phyloP scores from a whole-genome alignment of 192 early-diverging fungal genomes.

The Backusella circina region DNA sequence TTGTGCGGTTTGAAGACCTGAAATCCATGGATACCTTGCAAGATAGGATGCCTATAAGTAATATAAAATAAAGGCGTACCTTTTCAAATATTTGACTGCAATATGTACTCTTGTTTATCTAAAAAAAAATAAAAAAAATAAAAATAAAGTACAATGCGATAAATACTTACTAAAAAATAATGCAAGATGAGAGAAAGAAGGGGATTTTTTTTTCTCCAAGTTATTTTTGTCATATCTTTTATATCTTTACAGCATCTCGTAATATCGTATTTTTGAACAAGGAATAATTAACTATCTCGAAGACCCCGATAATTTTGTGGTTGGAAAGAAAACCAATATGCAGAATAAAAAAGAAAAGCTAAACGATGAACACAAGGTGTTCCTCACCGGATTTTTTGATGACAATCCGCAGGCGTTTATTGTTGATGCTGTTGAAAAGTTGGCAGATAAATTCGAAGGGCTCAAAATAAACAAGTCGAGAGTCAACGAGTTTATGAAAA shows the following conservation, averaged over 20 bases:
- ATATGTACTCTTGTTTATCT: neutral
- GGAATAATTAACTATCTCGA: neutral
- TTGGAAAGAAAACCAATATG: neutral
- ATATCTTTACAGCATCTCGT: too few relatives aligned
- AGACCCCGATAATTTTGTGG: neutral
- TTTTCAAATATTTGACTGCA: neutral
- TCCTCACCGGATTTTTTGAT: neutral
- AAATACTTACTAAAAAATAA: too few relatives aligned
- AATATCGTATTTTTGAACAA: too few relatives aligned
- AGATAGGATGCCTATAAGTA: neutral
- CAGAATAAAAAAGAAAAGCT: neutral
- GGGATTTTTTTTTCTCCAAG: too few relatives aligned
- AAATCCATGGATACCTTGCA: neutral
- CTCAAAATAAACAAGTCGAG: neutral
- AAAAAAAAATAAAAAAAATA: neutral
- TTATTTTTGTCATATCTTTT: too few relatives aligned
- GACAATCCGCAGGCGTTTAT: neutral
- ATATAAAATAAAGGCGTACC: neutral
- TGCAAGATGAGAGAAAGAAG: too few relatives aligned
- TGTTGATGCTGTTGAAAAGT: neutral
- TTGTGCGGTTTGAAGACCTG: neutral
- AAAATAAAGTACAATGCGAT: neutral
- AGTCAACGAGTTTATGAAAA: too few relatives aligned
- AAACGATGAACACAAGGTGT: neutral
- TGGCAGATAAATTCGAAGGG: neutral